A percentile compares a stretch with the other conserved stretches of the same genome.
Evolutionary conservation across 129 eudicot species (phyloP).

Genomic region (Artemisia annua): DNA sequence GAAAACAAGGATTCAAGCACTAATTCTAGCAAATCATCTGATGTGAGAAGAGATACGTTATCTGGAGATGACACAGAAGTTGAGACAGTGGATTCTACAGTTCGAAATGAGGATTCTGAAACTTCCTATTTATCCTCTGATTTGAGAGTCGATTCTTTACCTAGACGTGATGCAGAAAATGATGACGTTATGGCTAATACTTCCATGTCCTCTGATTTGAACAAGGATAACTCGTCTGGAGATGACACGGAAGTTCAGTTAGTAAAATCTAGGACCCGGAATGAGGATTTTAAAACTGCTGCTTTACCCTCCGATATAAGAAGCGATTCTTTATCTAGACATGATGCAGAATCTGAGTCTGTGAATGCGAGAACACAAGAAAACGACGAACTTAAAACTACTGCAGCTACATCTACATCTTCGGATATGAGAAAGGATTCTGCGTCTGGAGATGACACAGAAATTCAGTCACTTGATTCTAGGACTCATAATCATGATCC

Average conservation of each 20-base stretch:
- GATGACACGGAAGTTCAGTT: slow-evolving; percentile 3
- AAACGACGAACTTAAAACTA: slow-evolving; percentile 11
- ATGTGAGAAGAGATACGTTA: neutral
- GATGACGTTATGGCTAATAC: slow-evolving; percentile 29
- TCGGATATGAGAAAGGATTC: neutral
- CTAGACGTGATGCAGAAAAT: slow-evolving; percentile 10
- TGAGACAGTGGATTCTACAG: neutral
- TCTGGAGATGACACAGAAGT: slow-evolving; percentile 14
- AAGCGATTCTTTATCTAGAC: neutral
- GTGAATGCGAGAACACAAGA: neutral
- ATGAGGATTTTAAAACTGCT: slow-evolving; percentile 9
- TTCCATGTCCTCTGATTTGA: slow-evolving; percentile 16
- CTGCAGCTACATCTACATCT: neutral
- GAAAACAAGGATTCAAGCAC: neutral
- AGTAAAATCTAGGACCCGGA: neutral
- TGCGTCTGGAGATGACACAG: slow-evolving; percentile 7
- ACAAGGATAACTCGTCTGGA: neutral
- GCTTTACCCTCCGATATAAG: neutral
- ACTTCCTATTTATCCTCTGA: slow-evolving; percentile 14
- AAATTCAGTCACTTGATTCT: neutral
- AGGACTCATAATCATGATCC: neutral
- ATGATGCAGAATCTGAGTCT: neutral
- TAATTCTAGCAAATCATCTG: neutral
- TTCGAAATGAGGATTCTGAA: slow-evolving; percentile 12
- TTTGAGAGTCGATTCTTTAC: slow-evolving; percentile 7